Evolutionary conservation across 495 filamentous ascomycete species (phyloP), one percentile per base, ranked within the genome.

Genomic region (Chaetomium fimeti): DNA sequence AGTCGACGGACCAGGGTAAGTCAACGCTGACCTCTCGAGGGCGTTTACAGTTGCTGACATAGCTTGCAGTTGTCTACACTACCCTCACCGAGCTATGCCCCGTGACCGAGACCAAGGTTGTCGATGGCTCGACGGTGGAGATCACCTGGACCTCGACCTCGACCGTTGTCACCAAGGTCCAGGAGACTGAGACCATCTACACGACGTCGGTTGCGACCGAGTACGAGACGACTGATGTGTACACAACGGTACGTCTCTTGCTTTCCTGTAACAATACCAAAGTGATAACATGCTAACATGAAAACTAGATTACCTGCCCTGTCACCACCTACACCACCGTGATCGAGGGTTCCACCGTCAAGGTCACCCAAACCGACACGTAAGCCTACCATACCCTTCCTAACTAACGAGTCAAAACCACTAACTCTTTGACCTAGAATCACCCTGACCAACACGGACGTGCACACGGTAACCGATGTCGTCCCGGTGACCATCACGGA

Each of bases 341-440:
- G 55, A 69, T 72, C 6, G 62, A 74, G 55, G 78, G 78, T 58
- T 66, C 59, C 38, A 82, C 78, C 28, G 62, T 78, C 58, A 72
- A 75, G 45, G 56, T 78, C 40, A 80, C 77, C 49, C 66, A 76
- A 68, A 82, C 79, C n/a, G 71, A 75, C 64, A 81, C 79, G 27
- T 71, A 70, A 51, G 69, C 40, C 38, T 36, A 36, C 16, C 63
- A 0, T 29, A n/a, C 29, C 25, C 36, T 22, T n/a, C 20, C 8
- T n/a, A 40, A 7, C 25, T 2, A 54, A 7, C 36, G n/a, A n/a
- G n/a, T n/a, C n/a, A n/a, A 1, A 52, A 0, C 18, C 24, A 27
- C 59, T 60, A 27, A 69, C 59, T 5, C 16, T 29, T 24, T 3
- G 27, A 38, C 27, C 15, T 22, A 70, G 68, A 43, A 73, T 74